Evolutionary conservation across 257 asterid genomes (phyloP).

Genomic region (Solanum neorickii): DNA sequence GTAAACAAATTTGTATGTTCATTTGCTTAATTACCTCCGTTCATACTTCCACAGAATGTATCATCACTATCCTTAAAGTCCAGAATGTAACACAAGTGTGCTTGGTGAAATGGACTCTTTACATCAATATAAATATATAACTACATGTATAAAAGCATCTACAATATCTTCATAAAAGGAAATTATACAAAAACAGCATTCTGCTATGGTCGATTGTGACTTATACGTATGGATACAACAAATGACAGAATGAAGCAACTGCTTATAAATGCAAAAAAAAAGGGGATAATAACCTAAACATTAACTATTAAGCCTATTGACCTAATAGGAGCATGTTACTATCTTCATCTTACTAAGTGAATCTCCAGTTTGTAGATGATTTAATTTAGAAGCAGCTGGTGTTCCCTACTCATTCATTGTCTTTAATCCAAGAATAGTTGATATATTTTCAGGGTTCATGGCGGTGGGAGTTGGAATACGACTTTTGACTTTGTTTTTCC

Average conservation of each 20-base stretch:
- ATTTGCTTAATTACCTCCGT: not conserved
- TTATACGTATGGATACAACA: not conserved
- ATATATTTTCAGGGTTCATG: not conserved
- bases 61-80: not conserved
- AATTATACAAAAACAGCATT: not conserved
- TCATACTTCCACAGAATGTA: not conserved
- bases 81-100: not conserved
- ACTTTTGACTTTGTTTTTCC: not conserved
- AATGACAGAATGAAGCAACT: not conserved
- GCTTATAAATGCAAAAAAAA: not conserved
- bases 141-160: not conserved
- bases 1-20: not conserved
- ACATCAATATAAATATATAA: not conserved
- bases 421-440: not conserved
- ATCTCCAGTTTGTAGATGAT: not conserved
- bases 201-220: not conserved
- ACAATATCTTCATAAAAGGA: not conserved
- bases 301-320: not conserved
- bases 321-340: not conserved
- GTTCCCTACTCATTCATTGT: not conserved
- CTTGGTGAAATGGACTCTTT: not conserved
- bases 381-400: not conserved
- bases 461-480: not conserved
- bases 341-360: not conserved
- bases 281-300: not conserved